Conservation (phyloP, 2,329 filamentous ascomycete species). For the Conoideocrella luteorostrata region DNA sequence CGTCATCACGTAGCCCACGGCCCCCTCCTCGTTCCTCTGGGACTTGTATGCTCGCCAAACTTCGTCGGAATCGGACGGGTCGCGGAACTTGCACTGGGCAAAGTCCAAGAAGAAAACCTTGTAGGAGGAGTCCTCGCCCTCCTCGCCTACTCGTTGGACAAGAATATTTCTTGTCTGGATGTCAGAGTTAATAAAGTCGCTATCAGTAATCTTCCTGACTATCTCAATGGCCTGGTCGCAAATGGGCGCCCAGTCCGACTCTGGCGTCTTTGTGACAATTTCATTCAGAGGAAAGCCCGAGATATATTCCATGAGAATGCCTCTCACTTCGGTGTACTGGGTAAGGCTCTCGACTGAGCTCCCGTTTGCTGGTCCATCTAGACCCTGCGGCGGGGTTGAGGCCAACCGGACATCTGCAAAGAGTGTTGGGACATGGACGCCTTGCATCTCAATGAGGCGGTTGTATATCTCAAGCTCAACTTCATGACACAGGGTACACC, state of each 20-base stretch:
- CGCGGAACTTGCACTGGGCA: not conserved
- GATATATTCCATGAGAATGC: slow-evolving; percentile 1
- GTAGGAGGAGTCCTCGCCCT: not conserved
- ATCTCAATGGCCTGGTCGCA: slow-evolving; percentile 1
- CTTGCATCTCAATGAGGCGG: not conserved
- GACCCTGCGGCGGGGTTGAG: not conserved
- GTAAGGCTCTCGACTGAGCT: not conserved
- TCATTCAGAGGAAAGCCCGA: not conserved
- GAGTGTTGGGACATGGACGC: not conserved
- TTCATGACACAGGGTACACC: not conserved
- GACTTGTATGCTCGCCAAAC: not conserved
- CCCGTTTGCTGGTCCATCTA: no score
- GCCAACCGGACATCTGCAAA: not conserved
- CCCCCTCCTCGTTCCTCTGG: not conserved
- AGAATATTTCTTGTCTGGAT: not conserved
- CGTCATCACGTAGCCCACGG: not conserved
- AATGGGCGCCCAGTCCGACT: slow-evolving; percentile 1
- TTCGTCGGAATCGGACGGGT: not conserved
- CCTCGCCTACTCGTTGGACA: not conserved
- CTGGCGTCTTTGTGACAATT: not conserved
- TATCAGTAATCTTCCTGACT: not conserved
- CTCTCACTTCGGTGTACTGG: not conserved
- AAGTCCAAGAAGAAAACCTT: not conserved
- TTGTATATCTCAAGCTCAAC: not conserved
- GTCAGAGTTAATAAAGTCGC: slow-evolving; percentile 1